These are phyloP conservation scores for Trichophyton schoenleinii DNA, from an alignment of 2,329 filamentous ascomycete species.

Conservation along the genomic window DNA sequence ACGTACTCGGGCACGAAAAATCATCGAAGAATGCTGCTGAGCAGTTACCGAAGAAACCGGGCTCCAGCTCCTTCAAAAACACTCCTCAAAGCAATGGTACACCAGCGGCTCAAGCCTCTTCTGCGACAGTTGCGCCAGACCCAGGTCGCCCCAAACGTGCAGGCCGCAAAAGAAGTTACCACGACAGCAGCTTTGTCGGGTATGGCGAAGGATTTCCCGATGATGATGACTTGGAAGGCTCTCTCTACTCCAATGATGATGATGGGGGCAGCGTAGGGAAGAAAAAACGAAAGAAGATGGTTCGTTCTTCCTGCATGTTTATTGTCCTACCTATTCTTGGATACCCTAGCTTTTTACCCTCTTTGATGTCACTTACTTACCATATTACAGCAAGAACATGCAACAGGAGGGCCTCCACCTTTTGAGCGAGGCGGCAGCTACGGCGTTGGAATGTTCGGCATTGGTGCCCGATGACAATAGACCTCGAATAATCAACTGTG, in stretches of 20 bases:
- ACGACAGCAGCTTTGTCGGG: slow-evolving; percentile 40
- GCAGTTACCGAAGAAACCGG: slow-evolving; percentile 19
- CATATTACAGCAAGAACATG: slow-evolving; percentile 25
- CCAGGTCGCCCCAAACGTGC: slow-evolving; percentile 33
- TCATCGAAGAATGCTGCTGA: slow-evolving; percentile 24
- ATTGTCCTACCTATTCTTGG: background rate
- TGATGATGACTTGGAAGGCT: slow-evolving; percentile 31
- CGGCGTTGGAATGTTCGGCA: slow-evolving; percentile 35
- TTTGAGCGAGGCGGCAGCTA: slow-evolving; percentile 32
- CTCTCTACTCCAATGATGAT: slow-evolving; percentile 34
- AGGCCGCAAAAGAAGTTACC: slow-evolving; percentile 38
- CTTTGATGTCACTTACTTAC: slow-evolving; percentile 4
- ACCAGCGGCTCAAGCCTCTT: slow-evolving; percentile 6
- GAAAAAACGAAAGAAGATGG: slow-evolving; percentile 40
- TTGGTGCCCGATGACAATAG: slow-evolving; percentile 29
- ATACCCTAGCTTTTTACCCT: background rate
- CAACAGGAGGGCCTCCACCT: slow-evolving; percentile 28
- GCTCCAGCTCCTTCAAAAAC: slow-evolving; percentile 16
- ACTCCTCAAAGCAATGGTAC: slow-evolving; percentile 20
- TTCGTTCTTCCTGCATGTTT: slow-evolving; percentile 7
- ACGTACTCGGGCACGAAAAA: slow-evolving; percentile 38
- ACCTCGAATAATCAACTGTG: slow-evolving; percentile 9
- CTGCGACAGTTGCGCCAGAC: slow-evolving; percentile 17
- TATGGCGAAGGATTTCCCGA: slow-evolving; percentile 41
- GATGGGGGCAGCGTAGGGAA: slow-evolving; percentile 25